phyloP scores from a whole-genome alignment of 2,329 filamentous ascomycete genomes.

The Raffaelea albimanens region DNA sequence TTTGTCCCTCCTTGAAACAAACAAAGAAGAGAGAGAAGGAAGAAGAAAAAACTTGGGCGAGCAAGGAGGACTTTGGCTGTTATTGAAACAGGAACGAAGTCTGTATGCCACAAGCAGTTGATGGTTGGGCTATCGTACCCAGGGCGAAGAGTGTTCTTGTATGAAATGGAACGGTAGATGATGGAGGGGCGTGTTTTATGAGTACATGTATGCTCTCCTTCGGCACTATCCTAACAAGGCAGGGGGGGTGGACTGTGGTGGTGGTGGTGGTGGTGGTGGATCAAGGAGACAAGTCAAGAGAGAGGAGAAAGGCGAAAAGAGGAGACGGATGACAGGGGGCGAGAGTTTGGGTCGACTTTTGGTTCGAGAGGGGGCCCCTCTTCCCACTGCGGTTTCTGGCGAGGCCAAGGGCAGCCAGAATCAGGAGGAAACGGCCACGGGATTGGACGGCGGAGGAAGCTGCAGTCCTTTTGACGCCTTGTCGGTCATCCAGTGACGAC shows the following conservation, averaged over 20 bases:
- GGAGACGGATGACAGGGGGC: constrained; percentile 5
- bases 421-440: constrained; percentile 8
- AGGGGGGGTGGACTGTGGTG: constrained; percentile 25
- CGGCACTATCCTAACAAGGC: constrained; percentile 33
- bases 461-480: neutral
- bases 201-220: constrained; percentile 29
- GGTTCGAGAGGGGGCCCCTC: constrained; percentile 4
- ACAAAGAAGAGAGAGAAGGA: no score
- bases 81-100: constrained; percentile 19
- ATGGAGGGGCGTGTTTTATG: constrained; percentile 37
- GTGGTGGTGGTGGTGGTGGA: constrained; percentile 10
- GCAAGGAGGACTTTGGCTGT: neutral
- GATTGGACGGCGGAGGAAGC: constrained; percentile 11
- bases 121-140: constrained; percentile 25
- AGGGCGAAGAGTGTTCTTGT: constrained; percentile 39
- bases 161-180: constrained; percentile 37
- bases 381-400: constrained; percentile 7
- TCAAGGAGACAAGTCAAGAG: constrained; percentile 12
- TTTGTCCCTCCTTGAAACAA: no score
- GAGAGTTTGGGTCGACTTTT: constrained; percentile 6
- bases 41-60: no score
- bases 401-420: constrained; percentile 3
- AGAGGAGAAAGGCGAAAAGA: constrained; percentile 5
- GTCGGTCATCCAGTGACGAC: neutral
- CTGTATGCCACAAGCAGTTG: constrained; percentile 14